These are phyloP conservation scores for Circinella minor DNA, from an alignment of 371 early-diverging fungal genomes.

Conservation along the genomic window DNA sequence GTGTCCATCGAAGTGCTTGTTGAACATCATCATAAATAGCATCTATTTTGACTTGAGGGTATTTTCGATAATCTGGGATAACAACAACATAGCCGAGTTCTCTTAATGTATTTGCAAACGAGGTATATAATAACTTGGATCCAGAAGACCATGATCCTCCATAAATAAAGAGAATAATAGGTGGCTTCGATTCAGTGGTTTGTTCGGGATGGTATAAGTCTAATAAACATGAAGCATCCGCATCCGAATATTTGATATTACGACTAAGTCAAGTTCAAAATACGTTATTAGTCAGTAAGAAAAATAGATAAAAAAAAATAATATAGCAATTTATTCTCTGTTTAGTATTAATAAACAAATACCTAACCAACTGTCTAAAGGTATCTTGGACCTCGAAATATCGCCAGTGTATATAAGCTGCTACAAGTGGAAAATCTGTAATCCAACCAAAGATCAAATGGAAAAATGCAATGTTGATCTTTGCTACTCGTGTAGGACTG, in stretches of 20 bases:
- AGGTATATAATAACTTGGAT: constrained; percentile 60
- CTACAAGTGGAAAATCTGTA: constrained; percentile 37
- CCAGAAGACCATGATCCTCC: constrained; percentile 79
- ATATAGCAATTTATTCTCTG: too few species aligned
- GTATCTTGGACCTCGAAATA: constrained; percentile 37
- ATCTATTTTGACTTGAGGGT: constrained; percentile 60
- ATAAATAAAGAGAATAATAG: constrained; percentile 76
- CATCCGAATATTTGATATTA: constrained; percentile 39
- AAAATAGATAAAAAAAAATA: too few species aligned
- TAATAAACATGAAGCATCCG: constrained; percentile 21
- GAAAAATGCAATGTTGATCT: constrained; percentile 40
- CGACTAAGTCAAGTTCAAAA: constrained; percentile 20
- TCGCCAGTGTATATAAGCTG: constrained; percentile 47
- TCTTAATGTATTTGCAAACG: constrained; percentile 67
- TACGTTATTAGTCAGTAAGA: too few species aligned
- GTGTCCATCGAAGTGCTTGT: constrained; percentile 66
- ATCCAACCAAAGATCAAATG: constrained; percentile 34
- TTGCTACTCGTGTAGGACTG: constrained; percentile 44
- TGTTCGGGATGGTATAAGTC: constrained; percentile 45
- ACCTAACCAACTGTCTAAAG: constrained; percentile 50
- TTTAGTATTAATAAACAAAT: constrained; percentile 8
- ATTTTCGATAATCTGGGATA: constrained; percentile 77
- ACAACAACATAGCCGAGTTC: constrained; percentile 73
- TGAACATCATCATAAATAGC: constrained; percentile 71
- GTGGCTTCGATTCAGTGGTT: constrained; percentile 22